phyloP scores from a whole-genome alignment of 805 yeast genomes.

The Wickerhamia fluorescens region DNA sequence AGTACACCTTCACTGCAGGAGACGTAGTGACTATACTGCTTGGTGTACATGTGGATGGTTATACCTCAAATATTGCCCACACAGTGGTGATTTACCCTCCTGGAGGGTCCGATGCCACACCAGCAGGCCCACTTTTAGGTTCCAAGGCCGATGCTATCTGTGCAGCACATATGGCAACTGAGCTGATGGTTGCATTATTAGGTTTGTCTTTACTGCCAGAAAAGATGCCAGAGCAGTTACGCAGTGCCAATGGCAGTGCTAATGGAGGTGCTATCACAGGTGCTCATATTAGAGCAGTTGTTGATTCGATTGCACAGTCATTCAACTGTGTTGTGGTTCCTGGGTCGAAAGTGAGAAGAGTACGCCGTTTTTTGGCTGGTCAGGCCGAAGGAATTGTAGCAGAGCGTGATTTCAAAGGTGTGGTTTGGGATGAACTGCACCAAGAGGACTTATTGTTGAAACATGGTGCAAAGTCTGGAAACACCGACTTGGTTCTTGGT shows the following conservation, averaged over 20 bases:
- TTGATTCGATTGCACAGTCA: constrained; percentile 78
- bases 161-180: constrained; percentile 85
- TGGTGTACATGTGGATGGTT: constrained; percentile 94
- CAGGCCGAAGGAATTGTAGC: constrained; percentile 90
- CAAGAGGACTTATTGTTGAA: constrained; percentile 57
- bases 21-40: constrained; percentile 79
- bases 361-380: constrained; percentile 91
- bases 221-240: constrained; percentile 53
- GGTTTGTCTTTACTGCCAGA: constrained; percentile 72
- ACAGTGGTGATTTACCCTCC: constrained; percentile 79
- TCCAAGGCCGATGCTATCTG: constrained; percentile 81
- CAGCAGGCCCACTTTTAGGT: constrained; percentile 78
- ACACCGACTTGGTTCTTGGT: constrained; percentile 37
- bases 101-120: constrained; percentile 24
- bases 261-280: constrained; percentile 53
- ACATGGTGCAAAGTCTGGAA: constrained; percentile 24
- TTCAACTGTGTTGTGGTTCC: constrained; percentile 86
- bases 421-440: constrained; percentile 77
- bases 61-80: constrained; percentile 81
- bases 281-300: constrained; percentile 59
- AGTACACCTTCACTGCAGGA: constrained; percentile 54
- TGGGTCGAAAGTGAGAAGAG: constrained; percentile 85
- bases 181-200: constrained; percentile 71
- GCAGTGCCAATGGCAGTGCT: no score
- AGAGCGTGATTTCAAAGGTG: constrained; percentile 89